Evolutionary conservation across 345 rosid genomes (phyloP).

Genomic region (Citrus sinensis): DNA sequence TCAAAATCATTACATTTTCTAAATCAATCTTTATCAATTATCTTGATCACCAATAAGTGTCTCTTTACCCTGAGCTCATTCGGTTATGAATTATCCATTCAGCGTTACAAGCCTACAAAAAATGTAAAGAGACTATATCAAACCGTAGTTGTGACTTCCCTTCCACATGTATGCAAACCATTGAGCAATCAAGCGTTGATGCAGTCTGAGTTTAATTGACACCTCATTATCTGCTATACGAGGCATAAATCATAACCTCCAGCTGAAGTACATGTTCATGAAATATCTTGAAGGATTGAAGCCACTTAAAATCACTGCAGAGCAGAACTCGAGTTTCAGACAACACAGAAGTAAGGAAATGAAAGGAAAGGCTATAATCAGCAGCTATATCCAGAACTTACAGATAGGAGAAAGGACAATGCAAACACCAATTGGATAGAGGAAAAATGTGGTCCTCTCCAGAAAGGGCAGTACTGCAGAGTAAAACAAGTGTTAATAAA

Average conservation of each 20-base stretch:
- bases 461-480: conserved; percentile 88
- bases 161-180: conserved; percentile 16
- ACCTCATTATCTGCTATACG: conserved; percentile 5
- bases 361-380: not conserved
- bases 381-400: conserved; percentile 42
- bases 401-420: conserved; percentile 82
- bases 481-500: not conserved
- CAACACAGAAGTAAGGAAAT: not conserved
- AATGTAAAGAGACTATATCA: conserved; percentile 15
- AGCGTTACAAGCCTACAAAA: conserved; percentile 19
- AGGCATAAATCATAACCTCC: conserved; percentile 45
- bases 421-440: conserved; percentile 82
- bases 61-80: conserved; percentile 14
- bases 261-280: conserved; percentile 89
- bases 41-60: conserved; percentile 18
- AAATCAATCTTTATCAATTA: conserved; percentile 17
- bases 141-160: conserved; percentile 3
- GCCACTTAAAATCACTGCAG: conserved; percentile 91
- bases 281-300: conserved; percentile 97
- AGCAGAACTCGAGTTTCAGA: not conserved
- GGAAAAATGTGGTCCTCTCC: conserved; percentile 95
- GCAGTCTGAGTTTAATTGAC: conserved; percentile 15
- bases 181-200: conserved; percentile 13
- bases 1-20: conserved; percentile 30
- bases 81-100: conserved; percentile 11